A percentile compares a stretch with the other conserved stretches of the same genome.
These are phyloP conservation scores for Cytospora leucostoma DNA, from an alignment of 2,329 filamentous ascomycete genomes.

Conservation along the genomic window DNA sequence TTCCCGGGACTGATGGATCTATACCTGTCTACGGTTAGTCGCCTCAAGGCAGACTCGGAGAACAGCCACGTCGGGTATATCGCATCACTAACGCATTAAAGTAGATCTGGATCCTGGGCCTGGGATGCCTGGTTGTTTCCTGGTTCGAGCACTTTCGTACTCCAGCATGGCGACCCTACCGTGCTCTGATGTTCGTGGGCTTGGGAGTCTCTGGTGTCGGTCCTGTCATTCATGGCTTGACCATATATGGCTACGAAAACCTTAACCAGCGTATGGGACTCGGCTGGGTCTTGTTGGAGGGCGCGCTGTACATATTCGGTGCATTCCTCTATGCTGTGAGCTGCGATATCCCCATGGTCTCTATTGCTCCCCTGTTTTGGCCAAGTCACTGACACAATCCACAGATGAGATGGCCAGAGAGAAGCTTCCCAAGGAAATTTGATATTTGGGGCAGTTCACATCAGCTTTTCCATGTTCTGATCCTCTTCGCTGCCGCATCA, in stretches of 20 bases:
- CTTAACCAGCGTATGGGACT: conserved; percentile 77
- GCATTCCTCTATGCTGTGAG: conserved; percentile 82
- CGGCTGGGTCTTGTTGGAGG: conserved; percentile 77
- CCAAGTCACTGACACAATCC: neutral
- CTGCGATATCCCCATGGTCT: conserved; percentile 24
- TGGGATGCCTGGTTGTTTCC: conserved; percentile 75
- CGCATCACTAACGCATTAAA: neutral
- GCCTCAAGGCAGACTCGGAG: neutral
- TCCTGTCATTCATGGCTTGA: conserved; percentile 76
- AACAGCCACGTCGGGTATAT: neutral
- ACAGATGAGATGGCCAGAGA: conserved; percentile 78
- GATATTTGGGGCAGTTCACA: conserved; percentile 94
- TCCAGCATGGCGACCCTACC: conserved; percentile 79
- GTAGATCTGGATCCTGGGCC: conserved; percentile 75
- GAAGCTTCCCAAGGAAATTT: conserved; percentile 73
- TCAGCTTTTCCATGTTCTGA: conserved; percentile 92
- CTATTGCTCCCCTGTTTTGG: too few relatives aligned
- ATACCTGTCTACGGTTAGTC: conserved; percentile 75
- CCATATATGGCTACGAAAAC: conserved; percentile 64
- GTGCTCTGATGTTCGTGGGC: conserved; percentile 84
- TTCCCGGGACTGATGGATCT: conserved; percentile 62
- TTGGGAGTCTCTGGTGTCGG: conserved; percentile 84
- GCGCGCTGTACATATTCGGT: conserved; percentile 80
- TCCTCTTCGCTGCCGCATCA: conserved; percentile 76
- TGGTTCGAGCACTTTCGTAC: conserved; percentile 83